Conservation (phyloP, 1,284 basidiomycete genomes). For the Trichosporon coremiiforme region DNA sequence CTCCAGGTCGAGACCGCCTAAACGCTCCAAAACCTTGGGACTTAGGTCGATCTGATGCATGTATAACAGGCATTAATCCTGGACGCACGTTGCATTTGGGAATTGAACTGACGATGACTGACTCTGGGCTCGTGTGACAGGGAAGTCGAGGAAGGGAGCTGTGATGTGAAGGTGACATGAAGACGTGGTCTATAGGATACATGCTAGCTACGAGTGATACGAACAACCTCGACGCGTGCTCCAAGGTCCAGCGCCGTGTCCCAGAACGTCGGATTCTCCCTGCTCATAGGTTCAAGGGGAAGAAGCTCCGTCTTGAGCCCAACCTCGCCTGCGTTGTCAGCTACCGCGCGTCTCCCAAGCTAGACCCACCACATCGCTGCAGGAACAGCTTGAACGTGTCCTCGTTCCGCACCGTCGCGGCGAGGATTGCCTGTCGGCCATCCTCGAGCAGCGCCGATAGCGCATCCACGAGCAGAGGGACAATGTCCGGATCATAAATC, state of each 20-base stretch:
- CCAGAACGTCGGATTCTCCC: constrained; percentile 45
- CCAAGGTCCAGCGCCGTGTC: constrained; percentile 49
- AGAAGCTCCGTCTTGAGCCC: constrained; percentile 25
- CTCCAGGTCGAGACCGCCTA: constrained; percentile 52
- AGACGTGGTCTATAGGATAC: too few species aligned
- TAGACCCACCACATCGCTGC: constrained; percentile 41
- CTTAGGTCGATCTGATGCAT: constrained; percentile 18
- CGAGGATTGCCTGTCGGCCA: constrained; percentile 40
- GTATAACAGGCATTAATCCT: constrained; percentile 11
- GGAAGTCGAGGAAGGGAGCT: too few species aligned
- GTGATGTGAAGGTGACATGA: too few species aligned
- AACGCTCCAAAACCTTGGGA: constrained; percentile 19
- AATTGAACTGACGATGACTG: not conserved
- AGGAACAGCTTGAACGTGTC: constrained; percentile 49
- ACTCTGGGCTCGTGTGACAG: not conserved
- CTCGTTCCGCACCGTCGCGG: constrained; percentile 56
- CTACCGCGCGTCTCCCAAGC: not conserved
- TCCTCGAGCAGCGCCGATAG: constrained; percentile 36
- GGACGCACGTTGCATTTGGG: not conserved
- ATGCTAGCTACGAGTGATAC: constrained; percentile 27
- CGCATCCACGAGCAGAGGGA: constrained; percentile 48
- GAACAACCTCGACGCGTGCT: constrained; percentile 44
- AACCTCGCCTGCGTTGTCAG: constrained; percentile 14
- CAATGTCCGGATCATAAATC: constrained; percentile 57
- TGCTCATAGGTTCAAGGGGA: constrained; percentile 36